Percentiles rank a stretch among this genome's conserved stretches.
These are phyloP conservation scores for Hericium coralloides DNA, from an alignment of 768 basidiomycete genomes.

Conservation along the genomic window DNA sequence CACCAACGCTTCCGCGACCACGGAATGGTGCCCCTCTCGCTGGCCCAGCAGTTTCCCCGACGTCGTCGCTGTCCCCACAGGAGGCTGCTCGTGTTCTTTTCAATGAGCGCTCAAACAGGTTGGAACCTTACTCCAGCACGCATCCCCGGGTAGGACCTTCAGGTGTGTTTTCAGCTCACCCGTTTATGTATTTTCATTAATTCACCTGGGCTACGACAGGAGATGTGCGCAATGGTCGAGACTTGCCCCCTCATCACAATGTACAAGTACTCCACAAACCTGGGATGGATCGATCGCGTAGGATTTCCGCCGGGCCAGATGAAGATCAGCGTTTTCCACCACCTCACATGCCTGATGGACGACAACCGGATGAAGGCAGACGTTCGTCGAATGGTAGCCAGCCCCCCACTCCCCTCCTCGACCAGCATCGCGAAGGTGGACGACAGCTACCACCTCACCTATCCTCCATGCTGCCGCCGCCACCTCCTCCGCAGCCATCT, in stretches of 20 bases:
- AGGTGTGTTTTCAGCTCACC: conserved; percentile 15
- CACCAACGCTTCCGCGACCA: conserved; percentile 32
- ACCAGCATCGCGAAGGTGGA: conserved; percentile 11
- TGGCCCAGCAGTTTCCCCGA: conserved; percentile 27
- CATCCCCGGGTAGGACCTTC: conserved; percentile 35
- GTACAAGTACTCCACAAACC: conserved; percentile 59
- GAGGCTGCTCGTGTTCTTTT: conserved; percentile 75
- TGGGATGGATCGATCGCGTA: conserved; percentile 15
- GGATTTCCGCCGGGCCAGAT: conserved; percentile 4
- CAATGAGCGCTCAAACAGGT: conserved; percentile 85
- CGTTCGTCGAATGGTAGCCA: conserved; percentile 10
- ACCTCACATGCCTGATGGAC: conserved; percentile 10
- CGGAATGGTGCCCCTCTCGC: conserved; percentile 12
- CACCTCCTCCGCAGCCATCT: conserved; percentile 7
- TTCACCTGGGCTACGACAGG: conserved; percentile 4
- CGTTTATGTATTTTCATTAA: conserved; percentile 32
- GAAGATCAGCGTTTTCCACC: conserved; percentile 9
- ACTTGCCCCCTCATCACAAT: conserved; percentile 34
- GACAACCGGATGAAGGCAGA: conserved; percentile 11
- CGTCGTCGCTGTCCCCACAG: conserved; percentile 37
- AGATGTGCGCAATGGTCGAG: conserved; percentile 34
- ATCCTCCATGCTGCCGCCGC: conserved; percentile 1
- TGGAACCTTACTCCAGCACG: conserved; percentile 72
- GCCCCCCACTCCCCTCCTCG: conserved; percentile 6
- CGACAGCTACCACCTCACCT: conserved; percentile 14